Conservation (phyloP, 768 basidiomycete species). For the Termitomyces sp. region DNA sequence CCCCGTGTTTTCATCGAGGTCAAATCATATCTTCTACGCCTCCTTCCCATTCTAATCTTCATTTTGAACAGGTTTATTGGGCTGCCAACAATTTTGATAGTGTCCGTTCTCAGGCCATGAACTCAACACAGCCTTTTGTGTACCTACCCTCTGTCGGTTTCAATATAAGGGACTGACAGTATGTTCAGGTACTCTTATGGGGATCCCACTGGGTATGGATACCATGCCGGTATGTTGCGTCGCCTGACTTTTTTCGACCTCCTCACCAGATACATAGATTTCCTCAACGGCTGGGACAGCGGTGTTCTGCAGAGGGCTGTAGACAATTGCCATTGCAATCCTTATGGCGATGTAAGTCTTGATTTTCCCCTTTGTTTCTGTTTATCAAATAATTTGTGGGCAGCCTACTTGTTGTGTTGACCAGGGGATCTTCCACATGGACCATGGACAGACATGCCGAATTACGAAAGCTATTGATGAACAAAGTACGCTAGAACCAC, state of each 20-base stretch:
- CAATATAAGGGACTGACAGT: neutral
- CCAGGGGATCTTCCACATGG: constrained; percentile 38
- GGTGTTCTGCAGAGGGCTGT: constrained; percentile 51
- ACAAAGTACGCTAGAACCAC: constrained; percentile 26
- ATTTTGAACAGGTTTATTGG: constrained; percentile 37
- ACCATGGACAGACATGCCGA: constrained; percentile 33
- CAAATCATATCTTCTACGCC: neutral
- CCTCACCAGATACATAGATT: constrained; percentile 28
- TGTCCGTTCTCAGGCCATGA: constrained; percentile 35
- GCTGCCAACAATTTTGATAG: constrained; percentile 28
- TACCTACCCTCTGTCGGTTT: constrained; percentile 20
- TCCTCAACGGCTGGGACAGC: constrained; percentile 56
- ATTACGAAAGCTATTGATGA: constrained; percentile 46
- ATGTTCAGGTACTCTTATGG: constrained; percentile 41
- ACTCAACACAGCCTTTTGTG: constrained; percentile 48
- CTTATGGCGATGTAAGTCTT: constrained; percentile 34
- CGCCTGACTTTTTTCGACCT: neutral
- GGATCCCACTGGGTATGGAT: constrained; percentile 59
- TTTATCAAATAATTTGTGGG: neutral
- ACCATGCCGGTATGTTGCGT: constrained; percentile 41
- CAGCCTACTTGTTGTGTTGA: constrained; percentile 40
- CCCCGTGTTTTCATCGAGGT: constrained; percentile 52
- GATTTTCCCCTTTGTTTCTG: neutral
- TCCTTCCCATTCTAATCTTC: neutral
- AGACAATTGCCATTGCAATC: constrained; percentile 45